Percentiles rank a stretch among this genome's conserved stretches.
Conservation (phyloP, 2,329 filamentous ascomycete genomes). For the Pestalotiopsis sp. region DNA sequence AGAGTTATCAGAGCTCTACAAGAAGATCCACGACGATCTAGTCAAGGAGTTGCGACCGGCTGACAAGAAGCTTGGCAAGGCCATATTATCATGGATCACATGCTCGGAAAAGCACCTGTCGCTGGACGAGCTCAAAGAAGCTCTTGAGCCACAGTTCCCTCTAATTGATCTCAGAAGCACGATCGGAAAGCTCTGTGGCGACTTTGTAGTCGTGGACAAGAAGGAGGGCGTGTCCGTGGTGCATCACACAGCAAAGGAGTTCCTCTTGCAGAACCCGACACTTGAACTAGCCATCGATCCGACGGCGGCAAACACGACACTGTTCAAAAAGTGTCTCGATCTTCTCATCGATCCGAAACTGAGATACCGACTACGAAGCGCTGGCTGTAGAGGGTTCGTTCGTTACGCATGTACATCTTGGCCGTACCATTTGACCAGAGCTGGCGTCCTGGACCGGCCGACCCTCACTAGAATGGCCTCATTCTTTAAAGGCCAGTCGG, state of each 20-base stretch:
- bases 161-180: constrained; percentile 22
- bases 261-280: constrained; percentile 18
- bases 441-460: no score
- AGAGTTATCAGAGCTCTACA: neutral
- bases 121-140: neutral
- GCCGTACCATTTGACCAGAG: neutral
- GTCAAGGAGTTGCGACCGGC: constrained; percentile 22
- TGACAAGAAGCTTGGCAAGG: constrained; percentile 20
- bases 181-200: constrained; percentile 32
- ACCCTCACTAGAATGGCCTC: neutral
- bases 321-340: neutral
- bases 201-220: constrained; percentile 34
- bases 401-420: neutral
- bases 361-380: neutral
- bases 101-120: constrained; percentile 12
- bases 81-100: constrained; percentile 27
- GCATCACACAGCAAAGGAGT: constrained; percentile 25
- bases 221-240: constrained; percentile 30
- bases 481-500: constrained; percentile 1
- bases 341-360: no score
- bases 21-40: constrained; percentile 12
- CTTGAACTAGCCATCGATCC: neutral
- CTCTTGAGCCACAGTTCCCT: constrained; percentile 11
- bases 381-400: neutral
- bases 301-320: neutral